These are phyloP conservation scores for Periglandula ipomoeae DNA, from an alignment of 2,329 filamentous ascomycete genomes.

Conservation along the genomic window DNA sequence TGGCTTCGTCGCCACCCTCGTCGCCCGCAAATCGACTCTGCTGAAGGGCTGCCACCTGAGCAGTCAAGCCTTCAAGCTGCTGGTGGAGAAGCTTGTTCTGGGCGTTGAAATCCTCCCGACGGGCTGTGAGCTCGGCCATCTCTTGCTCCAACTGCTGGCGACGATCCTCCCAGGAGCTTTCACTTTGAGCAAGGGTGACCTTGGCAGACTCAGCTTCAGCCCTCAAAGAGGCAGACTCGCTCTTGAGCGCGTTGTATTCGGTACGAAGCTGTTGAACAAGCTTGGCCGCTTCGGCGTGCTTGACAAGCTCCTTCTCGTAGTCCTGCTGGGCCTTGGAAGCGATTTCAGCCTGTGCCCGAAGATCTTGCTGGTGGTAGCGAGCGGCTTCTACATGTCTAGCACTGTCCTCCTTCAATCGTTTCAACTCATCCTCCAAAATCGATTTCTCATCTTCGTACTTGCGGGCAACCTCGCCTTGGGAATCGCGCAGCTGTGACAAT, in stretches of 20 bases:
- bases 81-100: slow-evolving; percentile 88
- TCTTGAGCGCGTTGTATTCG: slow-evolving; percentile 76
- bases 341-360: slow-evolving; percentile 89
- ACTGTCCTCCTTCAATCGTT: slow-evolving; percentile 73
- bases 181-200: slow-evolving; percentile 66
- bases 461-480: slow-evolving; percentile 64
- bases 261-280: slow-evolving; percentile 67
- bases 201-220: slow-evolving; percentile 82
- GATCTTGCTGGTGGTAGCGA: slow-evolving; percentile 79
- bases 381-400: slow-evolving; percentile 71
- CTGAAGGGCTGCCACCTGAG: slow-evolving; percentile 72
- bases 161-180: slow-evolving; percentile 81
- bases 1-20: slow-evolving; percentile 42
- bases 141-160: slow-evolving; percentile 76
- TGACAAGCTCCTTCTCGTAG: slow-evolving; percentile 89
- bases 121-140: slow-evolving; percentile 64
- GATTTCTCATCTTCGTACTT: slow-evolving; percentile 76
- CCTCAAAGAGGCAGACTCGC: slow-evolving; percentile 63
- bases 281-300: slow-evolving; percentile 92
- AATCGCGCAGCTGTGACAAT: slow-evolving; percentile 68
- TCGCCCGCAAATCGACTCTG: slow-evolving; percentile 53
- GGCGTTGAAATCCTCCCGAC: slow-evolving; percentile 73
- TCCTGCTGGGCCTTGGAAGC: slow-evolving; percentile 88
- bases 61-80: slow-evolving; percentile 74
- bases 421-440: slow-evolving; percentile 68